Conservation (phyloP, 441 rosid genomes). For the Eugenia klotzschiana region DNA sequence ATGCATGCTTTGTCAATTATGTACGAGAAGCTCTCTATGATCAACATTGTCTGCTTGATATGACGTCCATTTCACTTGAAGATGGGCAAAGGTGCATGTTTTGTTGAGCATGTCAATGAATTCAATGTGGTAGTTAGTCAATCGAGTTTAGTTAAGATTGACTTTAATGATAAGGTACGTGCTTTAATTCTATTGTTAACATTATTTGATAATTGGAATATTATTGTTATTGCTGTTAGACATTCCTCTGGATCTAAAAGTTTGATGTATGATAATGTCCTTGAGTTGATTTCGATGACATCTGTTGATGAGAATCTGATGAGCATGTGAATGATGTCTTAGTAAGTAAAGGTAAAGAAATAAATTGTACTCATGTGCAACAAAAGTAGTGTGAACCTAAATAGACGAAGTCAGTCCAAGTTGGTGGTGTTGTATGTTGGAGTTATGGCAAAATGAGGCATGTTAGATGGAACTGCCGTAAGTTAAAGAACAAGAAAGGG, state of each 20-base stretch:
- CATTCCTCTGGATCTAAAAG: no score
- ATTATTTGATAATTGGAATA: no score
- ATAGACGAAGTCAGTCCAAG: fast-evolving
- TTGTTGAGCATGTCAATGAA: neutral
- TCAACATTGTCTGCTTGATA: neutral
- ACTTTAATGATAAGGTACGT: neutral
- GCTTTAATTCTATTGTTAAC: no score
- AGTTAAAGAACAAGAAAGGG: no score
- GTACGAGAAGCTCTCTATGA: neutral
- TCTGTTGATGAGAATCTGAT: no score
- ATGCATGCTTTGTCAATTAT: neutral
- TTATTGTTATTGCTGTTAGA: no score
- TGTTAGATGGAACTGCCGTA: neutral
- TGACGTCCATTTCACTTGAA: neutral
- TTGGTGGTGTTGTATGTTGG: neutral
- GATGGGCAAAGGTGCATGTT: neutral
- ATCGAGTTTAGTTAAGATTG: no score
- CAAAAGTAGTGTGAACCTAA: neutral
- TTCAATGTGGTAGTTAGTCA: no score
- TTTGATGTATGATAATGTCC: neutral
- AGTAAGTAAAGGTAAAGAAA: neutral
- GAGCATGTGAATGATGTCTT: fast-evolving
- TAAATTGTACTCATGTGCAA: neutral
- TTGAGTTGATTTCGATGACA: neutral
- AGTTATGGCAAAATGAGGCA: neutral